Conservation (phyloP, 768 basidiomycete genomes). For the Hericium alpestre region DNA sequence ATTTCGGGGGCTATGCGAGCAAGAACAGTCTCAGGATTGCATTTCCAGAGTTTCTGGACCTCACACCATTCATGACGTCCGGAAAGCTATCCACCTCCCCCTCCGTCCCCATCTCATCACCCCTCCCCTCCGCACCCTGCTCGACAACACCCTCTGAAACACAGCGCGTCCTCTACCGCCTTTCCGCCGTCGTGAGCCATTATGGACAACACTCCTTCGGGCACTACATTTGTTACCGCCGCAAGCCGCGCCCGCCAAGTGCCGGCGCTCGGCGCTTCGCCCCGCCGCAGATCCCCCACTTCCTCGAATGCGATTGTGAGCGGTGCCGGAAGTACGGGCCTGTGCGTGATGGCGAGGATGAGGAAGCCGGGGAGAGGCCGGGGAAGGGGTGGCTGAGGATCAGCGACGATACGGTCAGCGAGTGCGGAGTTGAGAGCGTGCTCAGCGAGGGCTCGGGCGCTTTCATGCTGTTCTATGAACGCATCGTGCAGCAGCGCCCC, state of each 20-base stretch:
- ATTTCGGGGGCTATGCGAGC: constrained; percentile 60
- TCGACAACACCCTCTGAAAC: constrained; percentile 44
- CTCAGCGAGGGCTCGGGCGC: constrained; percentile 63
- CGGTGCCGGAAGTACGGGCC: constrained; percentile 37
- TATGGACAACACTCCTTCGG: constrained; percentile 89
- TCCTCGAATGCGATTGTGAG: constrained; percentile 37
- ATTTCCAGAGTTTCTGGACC: constrained; percentile 83
- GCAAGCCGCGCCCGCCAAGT: constrained; percentile 54
- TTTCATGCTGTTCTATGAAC: constrained; percentile 95
- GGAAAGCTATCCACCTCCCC: constrained; percentile 65
- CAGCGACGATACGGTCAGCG: constrained; percentile 74
- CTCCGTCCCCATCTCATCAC: constrained; percentile 59
- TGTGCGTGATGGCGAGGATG: constrained; percentile 49
- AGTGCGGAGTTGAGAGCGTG: constrained; percentile 67
- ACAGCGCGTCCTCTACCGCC: constrained; percentile 71
- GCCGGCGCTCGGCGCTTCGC: constrained; percentile 28
- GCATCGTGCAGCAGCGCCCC: constrained; percentile 13
- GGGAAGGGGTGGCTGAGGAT: constrained; percentile 80
- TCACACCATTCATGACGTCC: constrained; percentile 80
- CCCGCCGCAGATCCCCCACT: constrained; percentile 29
- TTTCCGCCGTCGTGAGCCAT: constrained; percentile 82
- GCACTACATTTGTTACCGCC: constrained; percentile 86
- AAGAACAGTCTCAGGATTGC: constrained; percentile 77
- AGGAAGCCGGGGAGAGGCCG: constrained; percentile 21
- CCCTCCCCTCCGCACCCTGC: constrained; percentile 35